These are phyloP conservation scores for Xanthoparmelia taractica DNA, from an alignment of 495 filamentous ascomycete species.

Conservation along the genomic window DNA sequence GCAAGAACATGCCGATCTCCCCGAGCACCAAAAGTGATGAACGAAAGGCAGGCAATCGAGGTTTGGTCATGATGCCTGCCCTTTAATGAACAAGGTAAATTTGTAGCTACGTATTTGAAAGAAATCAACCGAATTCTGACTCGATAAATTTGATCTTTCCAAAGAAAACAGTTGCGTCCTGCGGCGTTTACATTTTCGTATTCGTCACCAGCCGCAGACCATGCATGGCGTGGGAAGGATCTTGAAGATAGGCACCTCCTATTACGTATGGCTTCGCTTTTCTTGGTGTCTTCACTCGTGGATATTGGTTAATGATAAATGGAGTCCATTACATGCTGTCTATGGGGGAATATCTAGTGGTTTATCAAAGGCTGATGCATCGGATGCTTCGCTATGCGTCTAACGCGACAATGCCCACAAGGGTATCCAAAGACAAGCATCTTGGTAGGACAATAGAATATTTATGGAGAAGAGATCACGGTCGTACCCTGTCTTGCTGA, in stretches of 20 bases:
- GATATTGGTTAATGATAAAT: background rate
- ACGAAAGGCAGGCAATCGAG: background rate
- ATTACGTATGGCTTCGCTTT: background rate
- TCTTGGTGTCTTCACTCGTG: background rate
- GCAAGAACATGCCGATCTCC: background rate
- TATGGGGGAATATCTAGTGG: background rate
- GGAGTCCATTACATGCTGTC: background rate
- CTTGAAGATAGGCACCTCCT: background rate
- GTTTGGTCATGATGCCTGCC: background rate
- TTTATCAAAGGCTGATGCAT: background rate
- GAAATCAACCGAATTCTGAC: background rate
- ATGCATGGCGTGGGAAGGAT: background rate
- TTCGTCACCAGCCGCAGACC: slow-evolving; percentile 11
- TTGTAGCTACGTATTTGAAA: background rate
- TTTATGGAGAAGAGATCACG: background rate
- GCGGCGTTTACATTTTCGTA: no score
- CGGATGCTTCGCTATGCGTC: background rate
- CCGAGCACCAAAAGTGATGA: background rate
- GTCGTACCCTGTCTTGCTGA: background rate
- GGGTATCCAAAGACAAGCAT: background rate
- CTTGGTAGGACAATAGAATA: background rate
- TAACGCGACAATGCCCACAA: background rate
- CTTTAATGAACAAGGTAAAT: background rate
- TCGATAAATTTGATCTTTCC: no score
- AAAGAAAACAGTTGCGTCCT: no score